Base-by-base conservation (phyloP, 768 basidiomycete genomes). In the Leccinum uliginosum region DNA sequence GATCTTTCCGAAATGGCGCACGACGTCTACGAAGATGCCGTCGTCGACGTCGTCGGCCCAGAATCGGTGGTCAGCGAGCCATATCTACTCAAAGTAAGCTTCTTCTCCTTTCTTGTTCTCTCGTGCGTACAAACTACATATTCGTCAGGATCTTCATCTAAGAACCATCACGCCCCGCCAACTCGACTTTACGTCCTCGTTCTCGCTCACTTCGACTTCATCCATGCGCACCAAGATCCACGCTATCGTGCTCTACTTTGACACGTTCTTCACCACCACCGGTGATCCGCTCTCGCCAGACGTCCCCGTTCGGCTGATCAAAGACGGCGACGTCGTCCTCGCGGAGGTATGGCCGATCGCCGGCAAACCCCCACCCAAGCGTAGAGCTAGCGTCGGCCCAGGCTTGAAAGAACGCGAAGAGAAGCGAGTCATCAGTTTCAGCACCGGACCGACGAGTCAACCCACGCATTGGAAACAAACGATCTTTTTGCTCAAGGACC, bases 381-480 rank as follows among this genome's bases (percentile, higher is more conserved):
- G 89, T 27, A 75, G 87, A 29, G 79, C 81, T 57, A 88, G 87
- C 67, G 62, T 76, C 6, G 76, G 80, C n/a, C 72, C 71, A 4
- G 67, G 66, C 1, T 59, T 75, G 9, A 77, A 76, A 63, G 78
- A 78, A 56, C 76, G 74, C 35, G 75, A 71, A 53, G 66, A 71
- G 14, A 66, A 65, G 19, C 64, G 58, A 15, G 68, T 84, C 8
- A 83, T 80, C 6, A 91, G 89, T 69, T 91, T 99, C 73, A 95
- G 91, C 63, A 98, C 96, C 0, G 92, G 96, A 0, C 94, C 96
- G 10, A 75, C 75, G 63, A 94, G 91, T 56, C 82, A 83, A 23
- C 84, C 91, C 10, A 98, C 95, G 26, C 96, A 99, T 70, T 98
- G 96, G 96, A 94, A 93, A 69, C 96, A 99, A 68, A 93, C 96